Evolutionary conservation across 805 yeast genomes (phyloP).

Genomic region (Lachancea nothofagi): DNA sequence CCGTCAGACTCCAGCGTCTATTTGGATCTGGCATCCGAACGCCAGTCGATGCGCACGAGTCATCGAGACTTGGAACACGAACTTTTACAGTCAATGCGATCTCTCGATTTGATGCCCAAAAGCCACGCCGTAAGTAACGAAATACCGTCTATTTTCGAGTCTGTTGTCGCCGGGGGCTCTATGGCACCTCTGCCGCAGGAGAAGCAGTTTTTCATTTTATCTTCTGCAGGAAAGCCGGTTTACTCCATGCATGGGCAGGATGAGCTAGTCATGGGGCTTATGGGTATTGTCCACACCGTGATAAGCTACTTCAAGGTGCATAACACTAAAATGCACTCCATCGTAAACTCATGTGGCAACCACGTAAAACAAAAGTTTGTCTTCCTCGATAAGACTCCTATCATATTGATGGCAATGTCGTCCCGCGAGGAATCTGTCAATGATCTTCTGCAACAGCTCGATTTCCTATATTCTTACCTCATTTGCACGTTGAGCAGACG

Average conservation of each 20-base stretch:
- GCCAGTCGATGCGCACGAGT: conserved; percentile 7
- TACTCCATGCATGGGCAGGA: conserved; percentile 74
- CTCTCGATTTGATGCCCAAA: conserved; percentile 5
- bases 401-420: conserved; percentile 67
- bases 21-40: conserved; percentile 9
- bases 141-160: conserved; percentile 24
- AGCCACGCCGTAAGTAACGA: conserved; percentile 27
- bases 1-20: conserved; percentile 2
- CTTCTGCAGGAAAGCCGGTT: conserved; percentile 85
- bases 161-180: neutral
- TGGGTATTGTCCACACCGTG: conserved; percentile 78
- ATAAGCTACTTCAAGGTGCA: conserved; percentile 57
- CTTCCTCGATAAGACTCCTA: conserved; percentile 58
- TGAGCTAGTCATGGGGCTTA: conserved; percentile 58
- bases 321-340: conserved; percentile 39
- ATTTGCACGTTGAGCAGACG: conserved; percentile 81
- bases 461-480: conserved; percentile 66
- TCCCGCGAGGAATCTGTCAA: conserved; percentile 46
- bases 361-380: conserved; percentile 37
- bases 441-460: conserved; percentile 58
- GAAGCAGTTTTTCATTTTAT: conserved; percentile 74
- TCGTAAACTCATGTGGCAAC: conserved; percentile 6
- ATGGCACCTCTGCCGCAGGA: conserved; percentile 13
- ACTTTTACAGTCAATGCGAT: conserved; percentile 10
- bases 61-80: conserved; percentile 9